These are phyloP conservation scores for Paramecium sexaurelia DNA, from an alignment of 73 alveolate species.

Conservation along the genomic window DNA sequence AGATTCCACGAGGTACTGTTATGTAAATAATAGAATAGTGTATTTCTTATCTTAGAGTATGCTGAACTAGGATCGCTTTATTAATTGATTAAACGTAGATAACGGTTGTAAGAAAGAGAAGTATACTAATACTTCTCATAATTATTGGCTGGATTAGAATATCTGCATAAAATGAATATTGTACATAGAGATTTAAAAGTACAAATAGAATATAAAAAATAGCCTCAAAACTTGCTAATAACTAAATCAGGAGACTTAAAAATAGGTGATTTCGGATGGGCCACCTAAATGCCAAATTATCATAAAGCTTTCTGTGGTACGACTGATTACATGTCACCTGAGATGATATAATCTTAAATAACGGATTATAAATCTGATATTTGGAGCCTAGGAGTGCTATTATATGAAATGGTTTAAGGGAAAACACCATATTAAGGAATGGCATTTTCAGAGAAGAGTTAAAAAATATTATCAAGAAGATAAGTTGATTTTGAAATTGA, in stretches of 20 bases:
- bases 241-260: conserved; percentile 65
- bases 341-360: not conserved
- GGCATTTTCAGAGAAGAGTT: not conserved
- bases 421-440: not conserved
- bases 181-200: conserved; percentile 85
- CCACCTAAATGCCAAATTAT: conserved; percentile 71
- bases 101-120: conserved; percentile 74
- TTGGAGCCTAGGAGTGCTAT: conserved; percentile 38
- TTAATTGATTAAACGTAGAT: conserved; percentile 70
- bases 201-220: not conserved
- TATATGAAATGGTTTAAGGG: conserved; percentile 49
- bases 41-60: conserved; percentile 83
- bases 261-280: conserved; percentile 90
- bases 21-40: conserved; percentile 71
- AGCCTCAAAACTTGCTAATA: conserved; percentile 76
- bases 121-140: conserved; percentile 63
- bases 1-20: conserved; percentile 75
- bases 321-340: conserved; percentile 62
- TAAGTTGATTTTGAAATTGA: not conserved
- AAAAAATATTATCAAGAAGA: not conserved
- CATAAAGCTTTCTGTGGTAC: conserved; percentile 87
- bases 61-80: conserved; percentile 76
- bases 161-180: conserved; percentile 73
- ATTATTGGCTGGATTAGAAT: conserved; percentile 70
- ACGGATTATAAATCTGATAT: conserved; percentile 34